Evolutionary conservation across 257 asterid species (phyloP).

Genomic region (Scutellaria barbata): DNA sequence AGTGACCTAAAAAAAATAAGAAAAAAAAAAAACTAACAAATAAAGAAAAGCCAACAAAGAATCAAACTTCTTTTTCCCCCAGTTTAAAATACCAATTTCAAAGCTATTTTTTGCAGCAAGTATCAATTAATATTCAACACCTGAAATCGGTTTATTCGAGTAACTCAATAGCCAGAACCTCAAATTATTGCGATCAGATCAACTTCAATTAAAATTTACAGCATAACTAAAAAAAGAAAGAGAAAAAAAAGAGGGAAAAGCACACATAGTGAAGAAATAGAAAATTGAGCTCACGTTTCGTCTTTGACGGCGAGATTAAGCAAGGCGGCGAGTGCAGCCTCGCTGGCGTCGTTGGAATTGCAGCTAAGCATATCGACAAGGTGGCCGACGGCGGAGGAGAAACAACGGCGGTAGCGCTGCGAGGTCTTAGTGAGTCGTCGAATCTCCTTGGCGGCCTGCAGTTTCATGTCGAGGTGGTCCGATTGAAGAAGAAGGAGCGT

Average conservation of each 20-base stretch:
- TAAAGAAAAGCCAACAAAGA: constrained; percentile 25
- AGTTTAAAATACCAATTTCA: background rate
- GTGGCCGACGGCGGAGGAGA: constrained; percentile 63
- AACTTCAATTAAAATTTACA: constrained; percentile 22
- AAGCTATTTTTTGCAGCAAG: constrained; percentile 2
- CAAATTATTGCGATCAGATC: constrained; percentile 3
- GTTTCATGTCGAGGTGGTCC: constrained; percentile 46
- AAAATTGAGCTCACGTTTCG: constrained; percentile 59
- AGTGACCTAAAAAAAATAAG: background rate
- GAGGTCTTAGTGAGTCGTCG: constrained; percentile 89
- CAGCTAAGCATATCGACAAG: constrained; percentile 75
- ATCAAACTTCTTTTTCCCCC: constrained; percentile 5
- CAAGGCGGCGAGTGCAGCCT: constrained; percentile 78
- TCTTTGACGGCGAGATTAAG: constrained; percentile 88
- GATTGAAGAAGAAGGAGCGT: constrained; percentile 63
- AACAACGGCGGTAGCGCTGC: constrained; percentile 81
- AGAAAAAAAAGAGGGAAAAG: background rate
- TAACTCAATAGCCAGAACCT: background rate
- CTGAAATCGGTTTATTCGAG: constrained; percentile 1
- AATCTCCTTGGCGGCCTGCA: constrained; percentile 81
- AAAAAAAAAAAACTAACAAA: constrained; percentile 24
- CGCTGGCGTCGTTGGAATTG: constrained; percentile 54
- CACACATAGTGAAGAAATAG: background rate
- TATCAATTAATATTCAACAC: background rate
- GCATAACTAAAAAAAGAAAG: too few species aligned